Evolutionary conservation across 2,329 filamentous ascomycete species (phyloP), one percentile per base, ranked within the genome.

Genomic region (Sporothrix variecibatus): DNA sequence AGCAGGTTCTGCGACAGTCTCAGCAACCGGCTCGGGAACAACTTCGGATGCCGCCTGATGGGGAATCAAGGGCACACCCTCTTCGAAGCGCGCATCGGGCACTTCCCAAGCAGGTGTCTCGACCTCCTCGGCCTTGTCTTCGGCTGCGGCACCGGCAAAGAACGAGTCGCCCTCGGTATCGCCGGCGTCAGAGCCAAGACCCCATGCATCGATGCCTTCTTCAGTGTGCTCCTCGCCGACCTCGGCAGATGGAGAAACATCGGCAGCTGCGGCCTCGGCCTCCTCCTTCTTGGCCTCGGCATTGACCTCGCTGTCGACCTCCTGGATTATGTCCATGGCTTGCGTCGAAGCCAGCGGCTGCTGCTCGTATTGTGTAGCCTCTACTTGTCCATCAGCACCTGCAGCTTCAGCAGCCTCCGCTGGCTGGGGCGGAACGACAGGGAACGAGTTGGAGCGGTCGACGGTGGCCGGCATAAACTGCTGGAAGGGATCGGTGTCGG

Each of bases 401-500:
- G 20, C 20, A 46, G 40, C 3, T 3, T 49, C 43, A 20, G 15
- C 56, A 51, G 77, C 51, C 71, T 84, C 80, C 7, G 31, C 12
- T 4, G 34, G 34, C 56, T 82, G 76, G 0, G 85, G 84, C 12
- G 88, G 87, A 0, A 91, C 87, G 12, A 81, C 81, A 1, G 90
- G 90, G 75, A 92, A 92, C 0, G 90, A 91, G 78, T 92, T 92
- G 56, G 88, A 88, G 78, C 88, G 84, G 72, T 90, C 86, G 69
- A 20, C 43, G 15, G 82, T 86, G 2, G 86, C 83, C 9, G 87
- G 82, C 87, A 91, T 89, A 76, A 88, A 88, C 75, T 86, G 87
- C 75, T 86, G 87, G 81, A 90, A 91, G 2, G 87, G 87, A 73
- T 91, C 88, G 1, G 86, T 86, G 71, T 88, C 85, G 40, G 85